These are phyloP conservation scores for Candida patagonica DNA, from an alignment of 805 yeast species.

Conservation along the genomic window DNA sequence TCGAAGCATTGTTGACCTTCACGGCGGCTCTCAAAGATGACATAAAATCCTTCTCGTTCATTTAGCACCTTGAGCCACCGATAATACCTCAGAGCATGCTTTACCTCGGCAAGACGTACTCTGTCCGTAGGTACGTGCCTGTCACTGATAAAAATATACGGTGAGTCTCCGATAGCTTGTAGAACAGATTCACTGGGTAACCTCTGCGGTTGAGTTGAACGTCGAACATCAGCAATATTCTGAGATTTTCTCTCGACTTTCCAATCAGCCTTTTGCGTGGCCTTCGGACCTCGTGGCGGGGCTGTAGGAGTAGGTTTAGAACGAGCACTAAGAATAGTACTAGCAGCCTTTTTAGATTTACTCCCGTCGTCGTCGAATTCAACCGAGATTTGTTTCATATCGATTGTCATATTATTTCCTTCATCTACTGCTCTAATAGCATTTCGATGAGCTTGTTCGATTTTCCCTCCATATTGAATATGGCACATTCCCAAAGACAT, in stretches of 20 bases:
- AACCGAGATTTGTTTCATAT: constrained; percentile 36
- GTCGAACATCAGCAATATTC: not conserved
- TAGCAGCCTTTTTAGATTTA: constrained; percentile 14
- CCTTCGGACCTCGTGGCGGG: constrained; percentile 5
- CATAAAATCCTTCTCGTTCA: constrained; percentile 57
- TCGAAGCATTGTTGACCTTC: constrained; percentile 55
- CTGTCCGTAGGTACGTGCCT: constrained; percentile 24
- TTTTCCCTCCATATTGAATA: constrained; percentile 46
- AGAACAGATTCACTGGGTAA: constrained; percentile 1
- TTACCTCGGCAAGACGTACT: constrained; percentile 47
- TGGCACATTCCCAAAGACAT: constrained; percentile 68
- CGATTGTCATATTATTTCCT: constrained; percentile 40
- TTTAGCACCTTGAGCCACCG: constrained; percentile 58
- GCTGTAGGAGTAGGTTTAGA: constrained; percentile 5
- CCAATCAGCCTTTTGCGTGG: constrained; percentile 1
- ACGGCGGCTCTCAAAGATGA: constrained; percentile 51
- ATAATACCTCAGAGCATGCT: constrained; percentile 47
- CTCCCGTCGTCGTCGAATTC: constrained; percentile 28
- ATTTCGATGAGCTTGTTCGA: constrained; percentile 36
- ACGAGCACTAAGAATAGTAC: constrained; percentile 4
- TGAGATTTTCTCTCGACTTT: not conserved
- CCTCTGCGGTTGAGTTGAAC: too few relatives aligned
- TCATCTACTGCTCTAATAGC: constrained; percentile 39
- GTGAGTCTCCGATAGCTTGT: constrained; percentile 14
- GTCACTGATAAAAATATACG: constrained; percentile 21